Evolutionary conservation across 2,329 filamentous ascomycete species (phyloP).

Genomic region (Aspergillus niger): DNA sequence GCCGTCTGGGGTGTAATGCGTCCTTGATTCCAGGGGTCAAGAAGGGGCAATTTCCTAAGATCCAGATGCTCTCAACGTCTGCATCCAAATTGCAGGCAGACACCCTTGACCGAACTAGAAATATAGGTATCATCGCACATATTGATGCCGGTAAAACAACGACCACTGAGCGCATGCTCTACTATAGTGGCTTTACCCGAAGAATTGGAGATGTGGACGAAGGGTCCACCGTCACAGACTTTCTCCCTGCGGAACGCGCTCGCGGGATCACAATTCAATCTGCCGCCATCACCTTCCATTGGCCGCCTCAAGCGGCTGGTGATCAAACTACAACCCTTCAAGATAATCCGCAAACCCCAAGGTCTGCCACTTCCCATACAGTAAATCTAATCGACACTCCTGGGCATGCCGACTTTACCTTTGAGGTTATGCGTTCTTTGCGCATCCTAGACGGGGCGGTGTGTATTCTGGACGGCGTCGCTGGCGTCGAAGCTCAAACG

Average conservation of each 20-base stretch:
- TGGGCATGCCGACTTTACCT: conserved; percentile 95
- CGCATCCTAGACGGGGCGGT: conserved; percentile 86
- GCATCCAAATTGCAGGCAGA: conserved; percentile 25
- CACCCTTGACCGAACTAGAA: conserved; percentile 68
- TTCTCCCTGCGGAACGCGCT: conserved; percentile 86
- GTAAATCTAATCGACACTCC: conserved; percentile 96
- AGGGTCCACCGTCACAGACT: conserved; percentile 96
- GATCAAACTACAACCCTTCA: conserved; percentile 19
- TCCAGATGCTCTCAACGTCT: conserved; percentile 33
- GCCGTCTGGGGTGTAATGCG: conserved; percentile 8
- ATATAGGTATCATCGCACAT: conserved; percentile 98
- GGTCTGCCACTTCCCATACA: conserved; percentile 62
- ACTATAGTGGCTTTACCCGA: conserved; percentile 86
- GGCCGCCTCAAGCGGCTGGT: conserved; percentile 63
- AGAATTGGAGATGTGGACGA: conserved; percentile 94
- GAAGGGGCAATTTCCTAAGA: not conserved
- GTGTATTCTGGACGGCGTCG: conserved; percentile 90
- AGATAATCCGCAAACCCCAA: conserved; percentile 41
- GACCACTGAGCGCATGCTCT: conserved; percentile 98
- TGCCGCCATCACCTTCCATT: conserved; percentile 90
- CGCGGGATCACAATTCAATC: conserved; percentile 97
- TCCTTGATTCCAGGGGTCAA: not conserved
- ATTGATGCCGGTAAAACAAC: conserved; percentile 99
- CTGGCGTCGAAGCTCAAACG: conserved; percentile 93
- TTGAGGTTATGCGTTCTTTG: conserved; percentile 89